These are phyloP conservation scores for Draba incana DNA, from an alignment of 345 rosid species.

Conservation along the genomic window DNA sequence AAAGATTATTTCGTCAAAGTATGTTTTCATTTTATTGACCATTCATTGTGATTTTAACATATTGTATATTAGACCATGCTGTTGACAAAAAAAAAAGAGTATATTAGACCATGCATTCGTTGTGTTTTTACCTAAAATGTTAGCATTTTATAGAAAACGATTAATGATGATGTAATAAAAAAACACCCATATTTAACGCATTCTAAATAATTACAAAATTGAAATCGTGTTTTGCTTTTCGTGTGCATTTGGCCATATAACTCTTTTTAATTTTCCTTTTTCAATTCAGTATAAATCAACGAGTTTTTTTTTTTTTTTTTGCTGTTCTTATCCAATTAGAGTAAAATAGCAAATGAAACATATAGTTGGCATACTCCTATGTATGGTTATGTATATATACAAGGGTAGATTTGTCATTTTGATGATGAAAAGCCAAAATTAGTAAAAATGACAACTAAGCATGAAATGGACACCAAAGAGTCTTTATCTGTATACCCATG, in stretches of 20 bases:
- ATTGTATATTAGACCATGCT: too few species aligned
- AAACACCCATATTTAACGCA: not conserved
- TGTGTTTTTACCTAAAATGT: not conserved
- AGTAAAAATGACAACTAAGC: constrained; percentile 40
- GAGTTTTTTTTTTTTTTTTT: not conserved
- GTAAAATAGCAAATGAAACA: not conserved
- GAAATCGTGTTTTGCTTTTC: not conserved
- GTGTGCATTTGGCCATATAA: not conserved
- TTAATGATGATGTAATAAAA: not conserved
- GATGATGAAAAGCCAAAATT: constrained; percentile 13
- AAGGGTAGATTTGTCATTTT: constrained; percentile 26
- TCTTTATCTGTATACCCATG: constrained; percentile 37
- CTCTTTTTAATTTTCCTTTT: not conserved
- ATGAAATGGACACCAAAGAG: constrained; percentile 39
- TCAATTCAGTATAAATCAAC: not conserved
- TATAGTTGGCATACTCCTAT: constrained; percentile 1
- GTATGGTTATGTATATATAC: not conserved
- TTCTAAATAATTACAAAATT: not conserved
- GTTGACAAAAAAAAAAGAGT: too few species aligned
- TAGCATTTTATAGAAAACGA: not conserved
- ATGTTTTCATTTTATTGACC: too few species aligned
- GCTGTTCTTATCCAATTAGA: constrained; percentile 15
- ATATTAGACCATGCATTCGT: too few species aligned
- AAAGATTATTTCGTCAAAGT: too few species aligned
- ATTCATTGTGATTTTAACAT: too few species aligned